Conservation (phyloP, 2,329 filamentous ascomycete species). For the Geoglossum cookeanum region DNA sequence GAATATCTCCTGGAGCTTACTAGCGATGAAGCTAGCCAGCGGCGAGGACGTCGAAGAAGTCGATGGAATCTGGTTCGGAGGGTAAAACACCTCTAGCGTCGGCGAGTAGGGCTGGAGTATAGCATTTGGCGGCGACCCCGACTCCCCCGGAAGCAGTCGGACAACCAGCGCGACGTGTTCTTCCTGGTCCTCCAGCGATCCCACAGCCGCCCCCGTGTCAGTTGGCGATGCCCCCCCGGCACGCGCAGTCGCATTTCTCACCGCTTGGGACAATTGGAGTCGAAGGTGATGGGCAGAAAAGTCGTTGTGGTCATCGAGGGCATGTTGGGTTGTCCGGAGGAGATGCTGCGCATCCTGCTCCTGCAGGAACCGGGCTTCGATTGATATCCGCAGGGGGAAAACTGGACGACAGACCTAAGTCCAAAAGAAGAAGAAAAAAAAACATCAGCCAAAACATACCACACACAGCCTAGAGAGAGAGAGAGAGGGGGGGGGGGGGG, state of each 20-base stretch:
- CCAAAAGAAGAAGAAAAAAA: not conserved
- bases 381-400: slow-evolving; percentile 66
- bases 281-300: slow-evolving; percentile 71
- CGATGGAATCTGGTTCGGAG: slow-evolving; percentile 46
- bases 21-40: slow-evolving; percentile 59
- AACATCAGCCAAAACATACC: not conserved
- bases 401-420: slow-evolving; percentile 65
- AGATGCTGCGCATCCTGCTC: slow-evolving; percentile 52
- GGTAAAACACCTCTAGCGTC: slow-evolving; percentile 59
- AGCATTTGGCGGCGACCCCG: slow-evolving; percentile 31
- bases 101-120: slow-evolving; percentile 50
- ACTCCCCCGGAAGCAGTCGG: slow-evolving; percentile 44
- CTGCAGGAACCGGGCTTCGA: slow-evolving; percentile 49
- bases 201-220: not conserved
- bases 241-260: not conserved
- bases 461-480: not conserved
- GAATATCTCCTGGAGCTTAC: slow-evolving; percentile 59
- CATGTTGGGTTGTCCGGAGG: slow-evolving; percentile 63
- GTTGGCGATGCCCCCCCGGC: not conserved
- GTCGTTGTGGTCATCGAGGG: slow-evolving; percentile 70
- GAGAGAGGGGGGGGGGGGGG: no score
- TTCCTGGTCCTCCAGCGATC: slow-evolving; percentile 10
- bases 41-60: slow-evolving; percentile 50
- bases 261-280: slow-evolving; percentile 34
- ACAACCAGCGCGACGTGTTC: slow-evolving; percentile 46